Percentiles rank a stretch among this genome's conserved stretches.
These are phyloP conservation scores for Mycena latifolia DNA, from an alignment of 768 basidiomycete genomes.

Conservation along the genomic window DNA sequence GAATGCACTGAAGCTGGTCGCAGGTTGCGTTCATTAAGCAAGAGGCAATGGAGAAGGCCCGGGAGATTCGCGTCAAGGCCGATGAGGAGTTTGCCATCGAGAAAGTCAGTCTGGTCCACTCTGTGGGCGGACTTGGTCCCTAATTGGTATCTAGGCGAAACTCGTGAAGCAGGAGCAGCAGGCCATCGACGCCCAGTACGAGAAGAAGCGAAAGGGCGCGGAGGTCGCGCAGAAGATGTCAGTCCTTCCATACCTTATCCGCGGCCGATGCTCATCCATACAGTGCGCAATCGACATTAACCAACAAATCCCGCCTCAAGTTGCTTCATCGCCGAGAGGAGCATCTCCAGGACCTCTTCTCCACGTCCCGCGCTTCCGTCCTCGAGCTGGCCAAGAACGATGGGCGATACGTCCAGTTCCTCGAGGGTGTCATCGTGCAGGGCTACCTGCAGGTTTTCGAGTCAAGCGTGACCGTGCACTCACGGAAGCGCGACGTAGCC, in stretches of 20 bases:
- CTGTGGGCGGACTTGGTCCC: background rate
- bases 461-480: conserved; percentile 71
- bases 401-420: conserved; percentile 81
- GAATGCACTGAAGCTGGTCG: conserved; percentile 10
- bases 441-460: conserved; percentile 89
- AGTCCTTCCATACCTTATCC: conserved; percentile 39
- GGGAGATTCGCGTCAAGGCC: conserved; percentile 97
- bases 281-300: conserved; percentile 95
- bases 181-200: conserved; percentile 93
- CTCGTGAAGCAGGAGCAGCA: conserved; percentile 97
- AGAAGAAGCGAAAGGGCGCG: conserved; percentile 95
- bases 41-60: conserved; percentile 96
- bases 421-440: conserved; percentile 89
- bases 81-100: conserved; percentile 99
- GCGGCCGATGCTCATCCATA: background rate
- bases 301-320: conserved; percentile 94
- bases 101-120: conserved; percentile 66
- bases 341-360: conserved; percentile 90
- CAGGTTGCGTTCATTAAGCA: conserved; percentile 99
- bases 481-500: conserved; percentile 76
- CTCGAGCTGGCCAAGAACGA: conserved; percentile 73
- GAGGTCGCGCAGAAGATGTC: conserved; percentile 98
- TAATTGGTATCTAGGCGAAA: conserved; percentile 76
- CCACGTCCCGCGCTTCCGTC: conserved; percentile 73
- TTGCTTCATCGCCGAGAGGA: conserved; percentile 94